phyloP scores from a whole-genome alignment of 805 yeast species.

The Jamesozyma spencerorum region DNA sequence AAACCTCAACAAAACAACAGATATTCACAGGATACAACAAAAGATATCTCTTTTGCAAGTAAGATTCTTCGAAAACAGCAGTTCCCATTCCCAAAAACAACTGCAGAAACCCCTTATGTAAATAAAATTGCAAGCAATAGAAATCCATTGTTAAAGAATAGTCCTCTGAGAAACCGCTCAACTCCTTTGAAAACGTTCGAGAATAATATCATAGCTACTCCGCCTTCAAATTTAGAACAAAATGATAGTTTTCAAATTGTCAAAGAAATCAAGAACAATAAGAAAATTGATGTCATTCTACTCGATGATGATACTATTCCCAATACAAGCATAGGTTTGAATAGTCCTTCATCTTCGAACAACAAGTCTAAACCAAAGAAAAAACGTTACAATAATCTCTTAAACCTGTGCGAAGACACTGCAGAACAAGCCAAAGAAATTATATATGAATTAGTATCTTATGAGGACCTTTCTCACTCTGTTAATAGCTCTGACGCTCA shows the following conservation, averaged over 20 bases:
- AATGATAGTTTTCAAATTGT: conserved; percentile 5
- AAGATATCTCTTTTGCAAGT: too few relatives aligned
- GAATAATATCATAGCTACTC: too few relatives aligned
- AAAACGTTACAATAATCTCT: conserved; percentile 13
- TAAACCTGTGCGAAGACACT: conserved; percentile 23
- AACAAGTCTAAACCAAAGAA: conserved; percentile 2
- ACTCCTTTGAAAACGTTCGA: too few relatives aligned
- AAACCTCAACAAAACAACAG: too few relatives aligned
- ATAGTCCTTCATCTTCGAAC: background rate
- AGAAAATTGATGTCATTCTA: conserved; percentile 20
- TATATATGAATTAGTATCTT: conserved; percentile 15
- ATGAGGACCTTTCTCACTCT: background rate
- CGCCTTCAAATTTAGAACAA: background rate
- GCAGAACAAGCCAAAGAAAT: conserved; percentile 21
- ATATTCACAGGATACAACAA: too few relatives aligned
- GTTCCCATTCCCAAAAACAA: too few relatives aligned
- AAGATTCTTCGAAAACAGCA: too few relatives aligned
- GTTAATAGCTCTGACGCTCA: background rate
- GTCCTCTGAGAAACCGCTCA: too few relatives aligned
- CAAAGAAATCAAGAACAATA: conserved; percentile 14
- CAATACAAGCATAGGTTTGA: background rate
- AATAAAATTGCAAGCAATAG: too few relatives aligned
- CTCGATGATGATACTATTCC: conserved; percentile 17
- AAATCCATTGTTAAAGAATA: too few relatives aligned
- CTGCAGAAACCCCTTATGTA: too few relatives aligned